Percentiles rank a stretch among this genome's conserved stretches.
phyloP scores from a whole-genome alignment of 345 rosid genomes.

The Populus nigra region DNA sequence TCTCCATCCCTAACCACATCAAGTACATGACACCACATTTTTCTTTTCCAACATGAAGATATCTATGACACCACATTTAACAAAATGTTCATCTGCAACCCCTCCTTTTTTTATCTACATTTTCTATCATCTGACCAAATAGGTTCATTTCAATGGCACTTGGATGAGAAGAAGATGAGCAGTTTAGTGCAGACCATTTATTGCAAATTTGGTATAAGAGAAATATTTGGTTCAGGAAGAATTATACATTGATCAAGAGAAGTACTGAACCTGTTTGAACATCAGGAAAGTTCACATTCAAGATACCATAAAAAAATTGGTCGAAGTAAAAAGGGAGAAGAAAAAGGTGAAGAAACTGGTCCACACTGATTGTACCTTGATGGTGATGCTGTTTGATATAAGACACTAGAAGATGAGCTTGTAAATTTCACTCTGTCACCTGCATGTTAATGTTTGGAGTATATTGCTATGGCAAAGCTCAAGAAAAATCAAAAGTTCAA shows the following conservation, averaged over 20 bases:
- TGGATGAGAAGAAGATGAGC: neutral
- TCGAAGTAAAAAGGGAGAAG: neutral
- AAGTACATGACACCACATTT: neutral
- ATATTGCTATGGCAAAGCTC: slow-evolving; percentile 16
- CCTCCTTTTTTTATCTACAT: neutral
- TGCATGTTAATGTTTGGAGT: slow-evolving; percentile 28
- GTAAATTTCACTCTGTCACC: slow-evolving; percentile 75
- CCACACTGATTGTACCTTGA: slow-evolving; percentile 46
- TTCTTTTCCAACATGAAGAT: neutral
- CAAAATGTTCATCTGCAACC: neutral
- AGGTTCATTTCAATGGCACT: neutral
- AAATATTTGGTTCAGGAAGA: neutral
- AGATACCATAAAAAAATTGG: neutral
- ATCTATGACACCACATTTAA: neutral
- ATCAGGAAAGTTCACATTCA: neutral
- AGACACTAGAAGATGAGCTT: slow-evolving; percentile 43
- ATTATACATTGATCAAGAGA: neutral
- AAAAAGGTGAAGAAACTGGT: neutral
- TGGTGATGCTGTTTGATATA: slow-evolving; percentile 45
- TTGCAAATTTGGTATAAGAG: neutral
- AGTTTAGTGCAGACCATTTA: neutral
- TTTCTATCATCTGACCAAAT: neutral
- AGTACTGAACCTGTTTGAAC: neutral
- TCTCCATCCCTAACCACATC: neutral
- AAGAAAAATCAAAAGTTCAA: slow-evolving; percentile 1